These are phyloP conservation scores for Paraconiothyrium sp. DNA, from an alignment of 2,329 filamentous ascomycete genomes.

Conservation along the genomic window DNA sequence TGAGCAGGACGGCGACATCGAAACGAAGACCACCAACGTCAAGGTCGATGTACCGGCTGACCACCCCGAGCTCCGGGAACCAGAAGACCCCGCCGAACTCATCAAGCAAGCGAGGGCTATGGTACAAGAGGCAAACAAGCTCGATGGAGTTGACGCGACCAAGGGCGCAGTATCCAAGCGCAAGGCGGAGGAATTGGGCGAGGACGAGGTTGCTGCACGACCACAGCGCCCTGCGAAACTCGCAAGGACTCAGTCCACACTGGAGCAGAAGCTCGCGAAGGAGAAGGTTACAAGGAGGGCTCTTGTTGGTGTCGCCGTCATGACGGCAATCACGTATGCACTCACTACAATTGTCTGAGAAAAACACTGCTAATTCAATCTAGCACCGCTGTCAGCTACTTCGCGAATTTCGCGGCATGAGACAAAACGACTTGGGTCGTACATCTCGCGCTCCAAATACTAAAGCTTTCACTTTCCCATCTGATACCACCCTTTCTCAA, in stretches of 20 bases:
- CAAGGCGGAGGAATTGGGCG: constrained; percentile 67
- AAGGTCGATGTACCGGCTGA: constrained; percentile 78
- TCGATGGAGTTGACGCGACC: constrained; percentile 46
- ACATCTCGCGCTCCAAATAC: neutral
- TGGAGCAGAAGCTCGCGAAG: constrained; percentile 82
- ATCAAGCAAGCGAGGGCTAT: constrained; percentile 87
- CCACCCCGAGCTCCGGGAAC: constrained; percentile 72
- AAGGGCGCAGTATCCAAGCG: constrained; percentile 44
- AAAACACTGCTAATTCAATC: constrained; percentile 25
- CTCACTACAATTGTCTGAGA: neutral
- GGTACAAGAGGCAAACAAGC: constrained; percentile 76
- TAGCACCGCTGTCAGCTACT: constrained; percentile 44
- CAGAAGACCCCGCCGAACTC: constrained; percentile 83
- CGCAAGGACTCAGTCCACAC: constrained; percentile 63
- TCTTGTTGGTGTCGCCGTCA: constrained; percentile 84
- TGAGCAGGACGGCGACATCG: constrained; percentile 66
- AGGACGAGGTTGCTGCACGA: constrained; percentile 58
- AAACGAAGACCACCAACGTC: constrained; percentile 76
- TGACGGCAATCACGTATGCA: constrained; percentile 89
- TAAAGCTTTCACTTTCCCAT: constrained; percentile 11
- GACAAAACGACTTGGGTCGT: neutral
- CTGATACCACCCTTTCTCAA: constrained; percentile 28
- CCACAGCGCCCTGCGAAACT: constrained; percentile 72
- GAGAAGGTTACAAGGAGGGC: constrained; percentile 88
- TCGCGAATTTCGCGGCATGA: constrained; percentile 21